Conservation (phyloP, 2,329 filamentous ascomycete genomes). For the Monilinia fructigena region DNA sequence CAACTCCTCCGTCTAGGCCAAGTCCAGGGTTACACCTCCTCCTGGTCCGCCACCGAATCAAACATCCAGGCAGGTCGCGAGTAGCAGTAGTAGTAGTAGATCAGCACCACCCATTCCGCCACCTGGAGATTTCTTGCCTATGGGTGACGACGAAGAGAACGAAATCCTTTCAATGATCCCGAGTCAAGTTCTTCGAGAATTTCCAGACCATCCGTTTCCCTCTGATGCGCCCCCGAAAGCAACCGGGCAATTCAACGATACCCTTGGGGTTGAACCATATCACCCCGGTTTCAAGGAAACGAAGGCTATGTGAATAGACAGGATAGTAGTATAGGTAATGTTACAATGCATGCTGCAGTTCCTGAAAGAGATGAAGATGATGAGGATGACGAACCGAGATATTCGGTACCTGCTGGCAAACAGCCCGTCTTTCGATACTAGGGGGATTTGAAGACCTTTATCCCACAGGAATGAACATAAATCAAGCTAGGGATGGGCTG, state of each 20-base stretch:
- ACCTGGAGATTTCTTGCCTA: slow-evolving; percentile 35
- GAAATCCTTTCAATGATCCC: slow-evolving; percentile 38
- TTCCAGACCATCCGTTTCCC: slow-evolving; percentile 32
- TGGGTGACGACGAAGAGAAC: slow-evolving; percentile 33
- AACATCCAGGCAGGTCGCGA: slow-evolving; percentile 11
- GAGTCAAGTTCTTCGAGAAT: slow-evolving; percentile 17
- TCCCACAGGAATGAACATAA: not conserved
- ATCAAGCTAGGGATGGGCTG: not conserved
- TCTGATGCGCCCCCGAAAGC: slow-evolving; percentile 30
- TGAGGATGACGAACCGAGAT: slow-evolving; percentile 28
- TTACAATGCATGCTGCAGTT: slow-evolving; percentile 36
- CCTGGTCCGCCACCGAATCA: slow-evolving; percentile 28
- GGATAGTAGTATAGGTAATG: slow-evolving; percentile 31
- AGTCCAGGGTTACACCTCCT: slow-evolving; percentile 29
- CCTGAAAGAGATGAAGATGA: slow-evolving; percentile 24
- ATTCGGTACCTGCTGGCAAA: slow-evolving; percentile 25
- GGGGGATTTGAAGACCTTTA: not conserved
- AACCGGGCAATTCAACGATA: slow-evolving; percentile 37
- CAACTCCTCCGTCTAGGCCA: slow-evolving; percentile 31
- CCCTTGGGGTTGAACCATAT: slow-evolving; percentile 39
- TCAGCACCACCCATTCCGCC: slow-evolving; percentile 34
- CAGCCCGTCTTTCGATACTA: slow-evolving; percentile 37
- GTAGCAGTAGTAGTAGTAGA: slow-evolving; percentile 21
- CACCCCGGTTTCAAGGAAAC: slow-evolving; percentile 39
- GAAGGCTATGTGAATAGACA: slow-evolving; percentile 34